phyloP scores from a whole-genome alignment of 2,329 filamentous ascomycete species.

The Pleurostoma richardsiae region DNA sequence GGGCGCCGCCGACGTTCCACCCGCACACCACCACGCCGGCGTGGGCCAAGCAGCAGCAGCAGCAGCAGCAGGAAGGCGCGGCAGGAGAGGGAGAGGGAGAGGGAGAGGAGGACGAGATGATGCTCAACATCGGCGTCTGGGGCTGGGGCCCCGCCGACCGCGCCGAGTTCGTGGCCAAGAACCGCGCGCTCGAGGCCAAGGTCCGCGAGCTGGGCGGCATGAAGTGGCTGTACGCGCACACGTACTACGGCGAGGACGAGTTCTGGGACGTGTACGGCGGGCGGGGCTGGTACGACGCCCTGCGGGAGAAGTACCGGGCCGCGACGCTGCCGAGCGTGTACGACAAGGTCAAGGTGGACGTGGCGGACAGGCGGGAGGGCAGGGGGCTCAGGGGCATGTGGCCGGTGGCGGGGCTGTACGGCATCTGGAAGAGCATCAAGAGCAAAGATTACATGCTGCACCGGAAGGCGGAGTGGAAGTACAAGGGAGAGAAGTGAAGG shows the following conservation, averaged over 20 bases:
- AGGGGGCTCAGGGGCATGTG: constrained; percentile 40
- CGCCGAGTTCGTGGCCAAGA: constrained; percentile 60
- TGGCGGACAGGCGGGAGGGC: constrained; percentile 25
- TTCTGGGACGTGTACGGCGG: constrained; percentile 64
- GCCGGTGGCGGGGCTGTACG: constrained; percentile 55
- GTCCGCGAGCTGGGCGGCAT: constrained; percentile 66
- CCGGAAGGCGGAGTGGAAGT: constrained; percentile 48
- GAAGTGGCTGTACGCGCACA: constrained; percentile 86
- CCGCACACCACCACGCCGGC: constrained; percentile 35
- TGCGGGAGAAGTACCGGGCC: constrained; percentile 60
- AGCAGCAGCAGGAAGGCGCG: neutral
- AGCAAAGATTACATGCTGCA: constrained; percentile 53
- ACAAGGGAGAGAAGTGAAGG: constrained; percentile 23
- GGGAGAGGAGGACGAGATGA: constrained; percentile 22
- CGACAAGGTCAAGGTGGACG: constrained; percentile 59
- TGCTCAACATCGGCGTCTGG: constrained; percentile 71
- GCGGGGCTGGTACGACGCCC: constrained; percentile 52
- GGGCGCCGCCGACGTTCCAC: constrained; percentile 48
- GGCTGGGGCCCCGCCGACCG: constrained; percentile 61
- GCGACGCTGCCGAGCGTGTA: constrained; percentile 60
- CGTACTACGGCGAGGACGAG: constrained; percentile 71
- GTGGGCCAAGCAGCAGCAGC: constrained; percentile 6
- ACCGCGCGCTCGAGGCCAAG: constrained; percentile 66
- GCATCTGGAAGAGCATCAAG: constrained; percentile 53
- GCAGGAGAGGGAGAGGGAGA: constrained; percentile 10